Evolutionary conservation across 371 early-diverging fungal species (phyloP).

Genomic region (Nosema muscidifuracis): DNA sequence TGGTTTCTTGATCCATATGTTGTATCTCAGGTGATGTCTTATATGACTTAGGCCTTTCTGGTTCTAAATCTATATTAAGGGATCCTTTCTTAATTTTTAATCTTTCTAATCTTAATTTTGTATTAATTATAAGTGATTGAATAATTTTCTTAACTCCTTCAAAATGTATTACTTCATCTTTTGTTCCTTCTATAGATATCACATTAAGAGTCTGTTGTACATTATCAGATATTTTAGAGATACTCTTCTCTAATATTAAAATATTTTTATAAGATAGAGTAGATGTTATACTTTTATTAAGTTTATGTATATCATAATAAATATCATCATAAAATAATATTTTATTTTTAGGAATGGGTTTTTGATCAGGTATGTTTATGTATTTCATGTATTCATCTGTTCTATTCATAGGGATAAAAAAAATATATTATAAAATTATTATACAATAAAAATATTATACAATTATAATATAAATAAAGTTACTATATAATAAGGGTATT

Average conservation of each 20-base stretch:
- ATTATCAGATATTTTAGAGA: slow-evolving; percentile 26
- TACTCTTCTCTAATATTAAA: slow-evolving; percentile 38
- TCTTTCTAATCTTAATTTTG: slow-evolving; percentile 18
- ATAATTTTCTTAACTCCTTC: slow-evolving; percentile 60
- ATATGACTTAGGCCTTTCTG: slow-evolving; percentile 24
- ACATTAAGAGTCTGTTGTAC: slow-evolving; percentile 20
- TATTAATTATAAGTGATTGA: slow-evolving; percentile 1
- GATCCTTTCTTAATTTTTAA: slow-evolving; percentile 22
- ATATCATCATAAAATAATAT: slow-evolving; percentile 49
- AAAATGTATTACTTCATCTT: slow-evolving; percentile 46
- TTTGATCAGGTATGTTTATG: slow-evolving; percentile 1
- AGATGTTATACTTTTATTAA: background rate
- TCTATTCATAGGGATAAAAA: slow-evolving; percentile 37
- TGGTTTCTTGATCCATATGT: slow-evolving; percentile 51
- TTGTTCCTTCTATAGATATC: slow-evolving; percentile 30
- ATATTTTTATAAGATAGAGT: slow-evolving; percentile 26
- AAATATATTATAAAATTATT: no score
- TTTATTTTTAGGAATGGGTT: slow-evolving; percentile 1
- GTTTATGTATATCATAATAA: slow-evolving; percentile 24
- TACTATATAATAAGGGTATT: no score
- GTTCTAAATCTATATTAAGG: slow-evolving; percentile 37
- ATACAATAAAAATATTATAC: no score
- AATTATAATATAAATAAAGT: no score
- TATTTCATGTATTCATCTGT: slow-evolving; percentile 26
- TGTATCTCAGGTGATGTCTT: slow-evolving; percentile 5